Evolutionary conservation across 2,329 filamentous ascomycete species (phyloP).

Genomic region (Pseudocercospora crystallina): DNA sequence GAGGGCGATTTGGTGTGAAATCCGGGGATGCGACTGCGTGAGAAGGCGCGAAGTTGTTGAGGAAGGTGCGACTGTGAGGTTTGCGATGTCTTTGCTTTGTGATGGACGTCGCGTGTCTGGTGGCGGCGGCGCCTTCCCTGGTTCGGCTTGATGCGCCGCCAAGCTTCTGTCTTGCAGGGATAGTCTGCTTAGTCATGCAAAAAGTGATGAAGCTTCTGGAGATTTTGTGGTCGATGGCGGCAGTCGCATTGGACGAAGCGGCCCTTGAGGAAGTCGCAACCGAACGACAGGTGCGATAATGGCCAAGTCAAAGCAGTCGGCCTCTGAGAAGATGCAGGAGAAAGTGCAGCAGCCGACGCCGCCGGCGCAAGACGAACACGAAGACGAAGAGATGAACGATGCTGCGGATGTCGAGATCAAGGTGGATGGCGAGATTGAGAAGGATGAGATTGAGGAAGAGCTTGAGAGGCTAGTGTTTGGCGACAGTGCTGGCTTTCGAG

Average conservation of each 20-base stretch:
- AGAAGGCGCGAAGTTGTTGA: no score
- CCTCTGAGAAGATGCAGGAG: constrained; percentile 8
- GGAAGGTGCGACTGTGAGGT: no score
- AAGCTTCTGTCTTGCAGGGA: no score
- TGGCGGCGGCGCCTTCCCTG: no score
- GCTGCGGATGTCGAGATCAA: constrained; percentile 33
- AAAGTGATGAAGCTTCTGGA: no score
- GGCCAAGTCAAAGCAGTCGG: constrained; percentile 19
- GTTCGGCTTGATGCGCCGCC: no score
- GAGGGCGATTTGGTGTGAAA: no score
- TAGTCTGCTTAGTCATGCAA: no score
- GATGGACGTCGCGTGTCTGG: no score
- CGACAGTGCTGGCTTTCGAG: constrained; percentile 76
- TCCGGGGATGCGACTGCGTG: no score
- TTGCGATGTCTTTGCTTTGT: no score
- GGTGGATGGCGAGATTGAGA: constrained; percentile 29
- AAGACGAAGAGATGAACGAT: constrained; percentile 24
- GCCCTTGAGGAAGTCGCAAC: background rate
- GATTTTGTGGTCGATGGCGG: background rate
- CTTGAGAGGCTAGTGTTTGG: constrained; percentile 82
- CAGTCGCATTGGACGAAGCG: background rate
- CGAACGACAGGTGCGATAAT: constrained; percentile 9
- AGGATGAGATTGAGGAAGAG: constrained; percentile 35
- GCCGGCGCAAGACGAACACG: constrained; percentile 18
- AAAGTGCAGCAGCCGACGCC: constrained; percentile 24